Percentiles rank a stretch among this genome's conserved stretches.
Evolutionary conservation across 768 basidiomycete species (phyloP).

Genomic region (Tulasnella sp.): DNA sequence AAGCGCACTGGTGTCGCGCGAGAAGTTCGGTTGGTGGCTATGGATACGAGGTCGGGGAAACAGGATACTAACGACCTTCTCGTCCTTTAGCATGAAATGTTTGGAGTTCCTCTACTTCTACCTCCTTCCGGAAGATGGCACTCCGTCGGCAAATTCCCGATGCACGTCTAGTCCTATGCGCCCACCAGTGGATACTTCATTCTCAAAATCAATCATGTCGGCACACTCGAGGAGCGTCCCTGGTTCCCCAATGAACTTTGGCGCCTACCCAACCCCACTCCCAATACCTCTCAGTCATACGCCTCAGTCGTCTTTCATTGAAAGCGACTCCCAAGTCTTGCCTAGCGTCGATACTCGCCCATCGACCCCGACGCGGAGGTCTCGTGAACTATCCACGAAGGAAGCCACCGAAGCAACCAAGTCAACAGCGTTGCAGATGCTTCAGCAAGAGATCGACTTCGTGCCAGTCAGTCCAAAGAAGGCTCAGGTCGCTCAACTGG

Average conservation of each 20-base stretch:
- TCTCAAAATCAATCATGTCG: constrained; percentile 7
- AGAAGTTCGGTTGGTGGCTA: constrained; percentile 63
- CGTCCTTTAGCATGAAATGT: constrained; percentile 76
- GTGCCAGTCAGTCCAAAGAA: constrained; percentile 69
- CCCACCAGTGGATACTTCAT: not conserved
- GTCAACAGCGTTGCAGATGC: constrained; percentile 51
- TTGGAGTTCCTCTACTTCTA: constrained; percentile 95
- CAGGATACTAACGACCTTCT: not conserved
- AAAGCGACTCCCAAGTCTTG: constrained; percentile 29
- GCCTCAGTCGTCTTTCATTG: constrained; percentile 21
- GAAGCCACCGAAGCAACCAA: constrained; percentile 30
- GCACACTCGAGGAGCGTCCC: constrained; percentile 24
- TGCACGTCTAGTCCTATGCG: constrained; percentile 18
- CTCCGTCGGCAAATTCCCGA: constrained; percentile 23
- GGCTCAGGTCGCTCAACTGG: constrained; percentile 38
- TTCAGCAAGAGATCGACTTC: constrained; percentile 68
- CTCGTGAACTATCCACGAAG: constrained; percentile 34
- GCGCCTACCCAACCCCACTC: constrained; percentile 25
- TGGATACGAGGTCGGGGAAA: not conserved
- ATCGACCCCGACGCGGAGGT: constrained; percentile 5
- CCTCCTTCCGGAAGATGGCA: constrained; percentile 69
- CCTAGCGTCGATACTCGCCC: constrained; percentile 17
- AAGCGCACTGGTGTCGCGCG: constrained; percentile 83
- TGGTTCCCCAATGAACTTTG: constrained; percentile 22
- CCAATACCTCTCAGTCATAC: not conserved